Conservation (phyloP, 2,329 filamentous ascomycete species). For the Cladophialophora carrionii region DNA sequence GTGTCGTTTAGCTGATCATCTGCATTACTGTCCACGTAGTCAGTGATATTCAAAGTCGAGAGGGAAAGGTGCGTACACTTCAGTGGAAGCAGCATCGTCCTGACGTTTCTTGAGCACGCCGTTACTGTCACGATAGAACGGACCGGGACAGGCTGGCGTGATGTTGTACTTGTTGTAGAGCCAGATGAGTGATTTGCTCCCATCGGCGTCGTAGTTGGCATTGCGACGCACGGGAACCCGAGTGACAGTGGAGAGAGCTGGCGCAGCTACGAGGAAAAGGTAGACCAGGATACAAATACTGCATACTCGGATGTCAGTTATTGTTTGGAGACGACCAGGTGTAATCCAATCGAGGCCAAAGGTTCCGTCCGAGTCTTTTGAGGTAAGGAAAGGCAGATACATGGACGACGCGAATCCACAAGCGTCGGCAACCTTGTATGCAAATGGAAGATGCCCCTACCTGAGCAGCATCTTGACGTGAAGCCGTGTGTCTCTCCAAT, state of each 20-base stretch:
- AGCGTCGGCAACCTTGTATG: background rate
- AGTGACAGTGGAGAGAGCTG: conserved; percentile 39
- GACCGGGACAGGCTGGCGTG: conserved; percentile 64
- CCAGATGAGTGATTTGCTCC: conserved; percentile 66
- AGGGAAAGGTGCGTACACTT: conserved; percentile 23
- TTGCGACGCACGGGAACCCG: conserved; percentile 61
- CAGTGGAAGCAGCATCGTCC: conserved; percentile 17
- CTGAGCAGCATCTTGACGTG: background rate
- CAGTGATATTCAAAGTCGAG: background rate
- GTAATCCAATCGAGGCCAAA: background rate
- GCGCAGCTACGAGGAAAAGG: conserved; percentile 37
- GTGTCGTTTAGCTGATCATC: conserved; percentile 70
- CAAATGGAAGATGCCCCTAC: background rate
- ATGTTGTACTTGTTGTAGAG: conserved; percentile 66
- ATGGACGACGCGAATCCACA: background rate
- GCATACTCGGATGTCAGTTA: background rate
- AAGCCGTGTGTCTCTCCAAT: background rate
- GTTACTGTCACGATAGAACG: conserved; percentile 59
- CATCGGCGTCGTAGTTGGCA: conserved; percentile 61
- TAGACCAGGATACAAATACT: conserved; percentile 12
- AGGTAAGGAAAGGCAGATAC: background rate
- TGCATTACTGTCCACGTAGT: conserved; percentile 50
- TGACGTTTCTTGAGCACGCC: conserved; percentile 39
- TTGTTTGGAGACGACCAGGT: background rate
- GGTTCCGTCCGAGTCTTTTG: background rate